A percentile compares a stretch with the other conserved stretches of the same genome.
phyloP scores from a whole-genome alignment of 495 filamentous ascomycete species.

The Talaromyces liani region DNA sequence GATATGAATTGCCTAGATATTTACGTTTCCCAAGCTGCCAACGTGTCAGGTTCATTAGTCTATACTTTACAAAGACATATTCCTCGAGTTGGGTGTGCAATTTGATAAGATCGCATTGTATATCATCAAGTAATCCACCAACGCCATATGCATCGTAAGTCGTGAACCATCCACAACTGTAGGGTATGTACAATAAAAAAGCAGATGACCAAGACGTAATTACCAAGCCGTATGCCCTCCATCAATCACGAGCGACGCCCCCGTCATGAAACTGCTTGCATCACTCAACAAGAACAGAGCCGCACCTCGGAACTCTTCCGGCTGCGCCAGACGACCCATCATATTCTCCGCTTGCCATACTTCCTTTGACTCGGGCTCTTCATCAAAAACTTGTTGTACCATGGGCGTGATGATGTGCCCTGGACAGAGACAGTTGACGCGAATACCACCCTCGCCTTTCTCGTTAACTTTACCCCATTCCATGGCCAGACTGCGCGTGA shows the following conservation, averaged over 20 bases:
- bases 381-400: constrained; percentile 48
- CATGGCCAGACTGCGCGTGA: constrained; percentile 53
- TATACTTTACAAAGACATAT: too few species aligned
- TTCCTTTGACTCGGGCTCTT: constrained; percentile 41
- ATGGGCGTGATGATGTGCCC: constrained; percentile 57
- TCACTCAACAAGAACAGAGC: constrained; percentile 45
- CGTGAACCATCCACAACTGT: not conserved
- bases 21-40: too few species aligned
- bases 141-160: not conserved
- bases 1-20: too few species aligned
- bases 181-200: not conserved
- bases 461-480: constrained; percentile 54
- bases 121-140: not conserved
- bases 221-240: constrained; percentile 43
- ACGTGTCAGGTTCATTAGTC: too few species aligned
- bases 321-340: constrained; percentile 46
- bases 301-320: constrained; percentile 52
- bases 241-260: constrained; percentile 42
- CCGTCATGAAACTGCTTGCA: constrained; percentile 57
- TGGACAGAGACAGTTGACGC: constrained; percentile 51
- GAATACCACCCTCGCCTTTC: constrained; percentile 48
- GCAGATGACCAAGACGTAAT: not conserved
- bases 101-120: not conserved
- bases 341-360: constrained; percentile 54
- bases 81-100: not conserved